phyloP scores from a whole-genome alignment of 2,329 filamentous ascomycete species.

The Tolypocladium amazonense region DNA sequence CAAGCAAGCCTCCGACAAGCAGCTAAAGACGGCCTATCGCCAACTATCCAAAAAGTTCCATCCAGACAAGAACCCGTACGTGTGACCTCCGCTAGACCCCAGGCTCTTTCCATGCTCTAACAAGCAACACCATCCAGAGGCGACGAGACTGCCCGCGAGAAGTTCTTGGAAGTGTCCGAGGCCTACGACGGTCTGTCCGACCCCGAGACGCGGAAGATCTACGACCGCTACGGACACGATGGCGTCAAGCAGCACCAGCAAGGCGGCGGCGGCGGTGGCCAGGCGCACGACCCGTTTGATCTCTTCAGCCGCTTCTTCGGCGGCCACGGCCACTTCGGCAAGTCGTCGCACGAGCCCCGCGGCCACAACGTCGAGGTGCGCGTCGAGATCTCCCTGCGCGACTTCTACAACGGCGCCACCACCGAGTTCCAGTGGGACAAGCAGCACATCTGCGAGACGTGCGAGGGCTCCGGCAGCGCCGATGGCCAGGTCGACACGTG shows the following conservation, averaged over 20 bases:
- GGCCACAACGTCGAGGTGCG: constrained; percentile 86
- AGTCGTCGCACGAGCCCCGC: constrained; percentile 60
- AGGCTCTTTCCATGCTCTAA: not conserved
- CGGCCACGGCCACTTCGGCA: constrained; percentile 73
- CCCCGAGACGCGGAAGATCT: constrained; percentile 70
- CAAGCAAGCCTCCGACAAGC: constrained; percentile 68
- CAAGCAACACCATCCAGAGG: constrained; percentile 37
- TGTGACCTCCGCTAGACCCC: too few species aligned
- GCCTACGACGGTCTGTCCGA: constrained; percentile 89
- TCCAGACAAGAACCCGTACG: constrained; percentile 95
- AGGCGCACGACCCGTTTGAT: constrained; percentile 81
- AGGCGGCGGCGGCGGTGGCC: constrained; percentile 34
- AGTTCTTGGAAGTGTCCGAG: constrained; percentile 89
- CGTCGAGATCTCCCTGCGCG: constrained; percentile 66
- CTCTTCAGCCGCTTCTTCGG: constrained; percentile 96
- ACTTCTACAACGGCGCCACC: constrained; percentile 85
- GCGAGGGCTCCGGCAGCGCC: constrained; percentile 73
- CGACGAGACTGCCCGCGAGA: constrained; percentile 70
- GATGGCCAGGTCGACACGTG: constrained; percentile 81
- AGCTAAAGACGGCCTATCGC: constrained; percentile 91
- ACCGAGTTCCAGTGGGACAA: constrained; percentile 88
- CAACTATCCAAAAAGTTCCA: constrained; percentile 91
- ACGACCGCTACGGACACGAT: constrained; percentile 90
- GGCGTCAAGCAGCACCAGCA: constrained; percentile 77
- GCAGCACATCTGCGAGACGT: constrained; percentile 88